Evolutionary conservation across 148 eudicot genomes (phyloP).

Genomic region (Chenopodium album): DNA sequence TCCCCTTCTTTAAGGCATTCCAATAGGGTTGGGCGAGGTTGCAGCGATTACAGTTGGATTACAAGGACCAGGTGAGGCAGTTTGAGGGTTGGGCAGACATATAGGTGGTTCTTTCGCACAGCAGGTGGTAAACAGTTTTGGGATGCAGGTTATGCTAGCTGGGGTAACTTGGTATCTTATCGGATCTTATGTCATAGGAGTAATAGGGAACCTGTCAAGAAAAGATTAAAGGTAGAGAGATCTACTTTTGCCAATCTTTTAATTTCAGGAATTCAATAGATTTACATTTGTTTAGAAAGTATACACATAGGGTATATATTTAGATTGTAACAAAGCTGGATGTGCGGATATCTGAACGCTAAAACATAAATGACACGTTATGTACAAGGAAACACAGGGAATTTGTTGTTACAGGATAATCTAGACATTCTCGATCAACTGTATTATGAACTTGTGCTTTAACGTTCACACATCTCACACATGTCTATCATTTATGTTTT

Average conservation of each 20-base stretch:
- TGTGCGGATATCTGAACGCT: not conserved
- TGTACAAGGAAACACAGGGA: too few relatives aligned
- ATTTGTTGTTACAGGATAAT: not conserved
- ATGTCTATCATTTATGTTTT: not conserved
- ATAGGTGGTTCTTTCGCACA: conserved; percentile 56
- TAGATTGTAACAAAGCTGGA: not conserved
- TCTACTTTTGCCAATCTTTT: not conserved
- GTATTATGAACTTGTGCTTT: not conserved
- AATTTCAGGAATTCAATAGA: not conserved
- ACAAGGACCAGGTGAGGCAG: conserved; percentile 35
- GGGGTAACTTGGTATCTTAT: conserved; percentile 80
- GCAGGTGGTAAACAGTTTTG: conserved; percentile 63
- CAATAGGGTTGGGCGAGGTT: conserved; percentile 41
- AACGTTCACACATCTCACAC: not conserved
- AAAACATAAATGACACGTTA: not conserved
- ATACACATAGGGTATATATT: conserved; percentile 7
- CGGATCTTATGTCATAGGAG: conserved; percentile 33
- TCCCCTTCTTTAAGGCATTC: conserved; percentile 40
- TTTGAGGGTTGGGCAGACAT: conserved; percentile 50
- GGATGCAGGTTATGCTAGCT: conserved; percentile 56
- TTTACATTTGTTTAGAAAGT: conserved; percentile 21
- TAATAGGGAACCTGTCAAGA: conserved; percentile 36
- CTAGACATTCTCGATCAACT: not conserved
- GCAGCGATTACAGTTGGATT: conserved; percentile 45
- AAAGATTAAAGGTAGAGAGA: conserved; percentile 5